A percentile compares a stretch with the other conserved stretches of the same genome.
These are phyloP conservation scores for Herpetomonas tarakana DNA, from an alignment of 208 protist genomes.

Conservation along the genomic window DNA sequence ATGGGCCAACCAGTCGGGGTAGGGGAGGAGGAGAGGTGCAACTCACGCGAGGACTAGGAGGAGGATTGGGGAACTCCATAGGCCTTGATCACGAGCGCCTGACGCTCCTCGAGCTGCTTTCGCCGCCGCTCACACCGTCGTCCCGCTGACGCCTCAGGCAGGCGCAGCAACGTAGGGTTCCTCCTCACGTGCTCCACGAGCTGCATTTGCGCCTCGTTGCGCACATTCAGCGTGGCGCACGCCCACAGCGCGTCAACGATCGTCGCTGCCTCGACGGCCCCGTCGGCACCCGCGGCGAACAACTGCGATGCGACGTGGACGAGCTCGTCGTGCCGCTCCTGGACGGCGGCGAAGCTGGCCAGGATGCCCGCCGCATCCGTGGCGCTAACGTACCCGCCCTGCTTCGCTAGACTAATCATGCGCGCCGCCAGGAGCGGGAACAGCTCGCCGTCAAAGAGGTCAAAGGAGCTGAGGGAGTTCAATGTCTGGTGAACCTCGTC, in stretches of 20 bases:
- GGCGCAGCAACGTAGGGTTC: conserved; percentile 24
- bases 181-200: conserved; percentile 44
- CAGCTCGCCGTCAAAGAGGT: conserved; percentile 88
- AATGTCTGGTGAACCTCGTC: conserved; percentile 74
- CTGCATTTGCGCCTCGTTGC: conserved; percentile 75
- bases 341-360: conserved; percentile 85
- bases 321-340: conserved; percentile 85
- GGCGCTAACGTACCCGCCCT: conserved; percentile 53
- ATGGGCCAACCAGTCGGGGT: too few relatives aligned
- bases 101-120: conserved; percentile 37
- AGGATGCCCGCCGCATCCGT: conserved; percentile 68
- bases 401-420: conserved; percentile 47
- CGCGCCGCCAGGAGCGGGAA: conserved; percentile 86
- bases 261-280: conserved; percentile 32
- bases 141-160: conserved; percentile 8
- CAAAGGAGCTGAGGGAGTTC: conserved; percentile 75
- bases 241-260: conserved; percentile 76
- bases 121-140: conserved; percentile 14
- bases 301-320: conserved; percentile 68
- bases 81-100: conserved; percentile 21
- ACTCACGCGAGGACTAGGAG: too few relatives aligned
- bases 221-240: conserved; percentile 66
- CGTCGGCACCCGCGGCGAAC: conserved; percentile 37
- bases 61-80: too few relatives aligned
- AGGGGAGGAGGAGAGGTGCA: too few relatives aligned